Evolutionary conservation across 176 grass and related monocot species (phyloP).

Genomic region (Triticum turgidum): DNA sequence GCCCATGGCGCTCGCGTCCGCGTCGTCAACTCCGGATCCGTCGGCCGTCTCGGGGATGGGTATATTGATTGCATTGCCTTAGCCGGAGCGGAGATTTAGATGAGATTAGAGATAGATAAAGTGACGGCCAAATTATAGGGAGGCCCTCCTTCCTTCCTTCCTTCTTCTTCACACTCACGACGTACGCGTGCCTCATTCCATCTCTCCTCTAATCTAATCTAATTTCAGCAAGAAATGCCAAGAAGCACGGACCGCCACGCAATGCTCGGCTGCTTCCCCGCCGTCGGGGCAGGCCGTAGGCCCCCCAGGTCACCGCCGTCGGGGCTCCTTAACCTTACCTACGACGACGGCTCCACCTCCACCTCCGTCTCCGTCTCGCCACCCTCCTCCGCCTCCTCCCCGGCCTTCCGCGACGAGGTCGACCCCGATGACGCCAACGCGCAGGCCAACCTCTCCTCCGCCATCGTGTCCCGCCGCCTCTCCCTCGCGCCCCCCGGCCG

Average conservation of each 20-base stretch:
- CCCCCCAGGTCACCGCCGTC: conserved; percentile 9
- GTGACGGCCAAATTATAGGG: conserved; percentile 16
- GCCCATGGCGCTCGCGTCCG: no score
- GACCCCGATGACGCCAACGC: conserved; percentile 29
- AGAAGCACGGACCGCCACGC: conserved; percentile 30
- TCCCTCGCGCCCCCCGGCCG: conserved; percentile 55
- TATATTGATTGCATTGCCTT: no score
- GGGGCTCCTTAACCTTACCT: not conserved
- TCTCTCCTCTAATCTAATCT: not conserved
- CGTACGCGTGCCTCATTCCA: not conserved
- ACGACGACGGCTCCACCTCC: conserved; percentile 18
- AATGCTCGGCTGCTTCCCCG: conserved; percentile 65
- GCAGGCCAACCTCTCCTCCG: conserved; percentile 56
- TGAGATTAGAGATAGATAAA: no score
- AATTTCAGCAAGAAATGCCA: not conserved
- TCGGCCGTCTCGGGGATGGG: no score
- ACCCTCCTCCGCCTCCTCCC: conserved; percentile 33
- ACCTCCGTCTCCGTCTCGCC: conserved; percentile 27
- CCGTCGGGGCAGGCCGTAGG: not conserved
- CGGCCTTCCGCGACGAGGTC: conserved; percentile 44
- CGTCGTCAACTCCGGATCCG: no score
- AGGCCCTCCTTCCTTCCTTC: not conserved
- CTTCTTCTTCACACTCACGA: conserved; percentile 20
- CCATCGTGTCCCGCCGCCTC: conserved; percentile 73
- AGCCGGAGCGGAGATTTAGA: no score